Percentiles rank a stretch among this genome's conserved stretches.
Evolutionary conservation across 352 stramenopile species (phyloP).

Genomic region (Phytophthora ramorum): DNA sequence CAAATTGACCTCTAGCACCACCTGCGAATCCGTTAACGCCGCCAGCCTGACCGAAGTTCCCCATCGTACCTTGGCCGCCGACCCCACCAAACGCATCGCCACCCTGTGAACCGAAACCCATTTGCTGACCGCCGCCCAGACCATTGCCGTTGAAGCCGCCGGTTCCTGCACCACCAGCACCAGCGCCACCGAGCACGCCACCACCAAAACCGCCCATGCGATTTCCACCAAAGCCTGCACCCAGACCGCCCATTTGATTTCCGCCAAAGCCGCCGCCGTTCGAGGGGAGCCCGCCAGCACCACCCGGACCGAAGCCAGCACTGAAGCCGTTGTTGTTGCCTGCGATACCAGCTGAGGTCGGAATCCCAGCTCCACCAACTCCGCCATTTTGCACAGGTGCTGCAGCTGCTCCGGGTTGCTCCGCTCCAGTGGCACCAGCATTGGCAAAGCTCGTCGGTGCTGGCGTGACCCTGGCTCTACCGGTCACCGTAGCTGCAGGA

Average conservation of each 20-base stretch:
- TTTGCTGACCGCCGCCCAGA: not conserved
- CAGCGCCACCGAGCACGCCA: not conserved
- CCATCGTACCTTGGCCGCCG: conserved; percentile 6
- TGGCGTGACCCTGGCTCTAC: conserved; percentile 22
- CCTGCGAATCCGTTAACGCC: not conserved
- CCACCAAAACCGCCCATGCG: conserved; percentile 15
- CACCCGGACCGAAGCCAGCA: conserved; percentile 2
- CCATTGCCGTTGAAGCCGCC: not conserved
- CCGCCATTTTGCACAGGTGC: not conserved
- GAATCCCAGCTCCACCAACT: not conserved
- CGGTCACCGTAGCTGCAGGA: conserved; percentile 15
- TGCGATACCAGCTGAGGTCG: not conserved
- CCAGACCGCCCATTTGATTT: conserved; percentile 2
- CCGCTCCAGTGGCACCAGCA: not conserved
- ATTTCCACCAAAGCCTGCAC: conserved; percentile 19
- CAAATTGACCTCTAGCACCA: not conserved
- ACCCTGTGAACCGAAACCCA: conserved; percentile 18
- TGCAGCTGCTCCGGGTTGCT: conserved; percentile 10
- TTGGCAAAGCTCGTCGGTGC: conserved; percentile 19
- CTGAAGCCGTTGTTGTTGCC: conserved; percentile 9
- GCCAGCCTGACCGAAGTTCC: conserved; percentile 3
- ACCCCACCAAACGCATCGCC: conserved; percentile 8
- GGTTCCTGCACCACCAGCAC: not conserved
- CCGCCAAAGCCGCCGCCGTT: conserved; percentile 5
- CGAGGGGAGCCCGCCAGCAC: conserved; percentile 7